Evolutionary conservation across 208 protist species (phyloP).

Genomic region (Trypanosoma theileri): DNA sequence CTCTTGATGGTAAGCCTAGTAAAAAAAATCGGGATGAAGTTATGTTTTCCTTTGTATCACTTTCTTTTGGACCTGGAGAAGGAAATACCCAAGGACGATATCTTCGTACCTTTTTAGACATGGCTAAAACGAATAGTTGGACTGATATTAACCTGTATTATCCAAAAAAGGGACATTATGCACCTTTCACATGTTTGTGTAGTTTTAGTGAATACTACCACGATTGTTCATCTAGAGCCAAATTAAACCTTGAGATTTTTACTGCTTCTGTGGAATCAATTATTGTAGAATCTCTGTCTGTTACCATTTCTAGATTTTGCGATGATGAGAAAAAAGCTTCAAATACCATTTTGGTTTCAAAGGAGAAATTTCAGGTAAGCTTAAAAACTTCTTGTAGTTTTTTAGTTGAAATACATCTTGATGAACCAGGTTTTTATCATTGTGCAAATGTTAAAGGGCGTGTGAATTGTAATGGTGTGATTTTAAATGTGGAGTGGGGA

Average conservation of each 20-base stretch:
- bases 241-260: slow-evolving; percentile 22
- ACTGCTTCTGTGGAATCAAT: slow-evolving; percentile 19
- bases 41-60: slow-evolving; percentile 19
- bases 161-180: slow-evolving; percentile 24
- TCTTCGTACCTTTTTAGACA: slow-evolving; percentile 12
- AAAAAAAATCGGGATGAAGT: slow-evolving; percentile 11
- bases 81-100: slow-evolving; percentile 8
- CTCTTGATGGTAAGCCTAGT: background rate
- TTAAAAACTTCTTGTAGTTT: slow-evolving; percentile 2
- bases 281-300: slow-evolving; percentile 18
- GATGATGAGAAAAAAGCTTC: background rate
- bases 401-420: slow-evolving; percentile 23
- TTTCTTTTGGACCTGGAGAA: slow-evolving; percentile 25
- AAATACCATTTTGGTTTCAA: background rate
- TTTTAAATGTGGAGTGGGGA: slow-evolving; percentile 26
- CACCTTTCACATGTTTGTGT: slow-evolving; percentile 30
- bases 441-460: slow-evolving; percentile 37
- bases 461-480: slow-evolving; percentile 28
- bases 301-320: slow-evolving; percentile 11
- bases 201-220: slow-evolving; percentile 18
- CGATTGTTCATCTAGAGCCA: slow-evolving; percentile 1
- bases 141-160: slow-evolving; percentile 11
- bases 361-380: slow-evolving; percentile 6
- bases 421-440: slow-evolving; percentile 39
- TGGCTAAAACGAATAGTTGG: background rate